phyloP scores from a whole-genome alignment of 2,329 filamentous ascomycete genomes.

The Aspergillus cejpii region DNA sequence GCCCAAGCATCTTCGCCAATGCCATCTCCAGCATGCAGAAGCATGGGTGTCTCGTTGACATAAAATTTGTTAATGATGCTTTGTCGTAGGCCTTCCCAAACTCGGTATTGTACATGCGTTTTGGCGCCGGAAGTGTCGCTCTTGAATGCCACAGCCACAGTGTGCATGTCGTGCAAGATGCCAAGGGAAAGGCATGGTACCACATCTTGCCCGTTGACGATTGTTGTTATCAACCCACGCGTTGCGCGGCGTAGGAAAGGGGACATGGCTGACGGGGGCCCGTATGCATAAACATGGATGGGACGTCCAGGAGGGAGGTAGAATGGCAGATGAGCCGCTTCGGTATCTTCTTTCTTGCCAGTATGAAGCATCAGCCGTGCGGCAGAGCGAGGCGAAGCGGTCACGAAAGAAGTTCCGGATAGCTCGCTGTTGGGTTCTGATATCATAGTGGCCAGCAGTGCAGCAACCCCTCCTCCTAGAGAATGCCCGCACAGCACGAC shows the following conservation, averaged over 20 bases:
- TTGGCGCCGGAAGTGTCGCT: conserved; percentile 62
- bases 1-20: conserved; percentile 63
- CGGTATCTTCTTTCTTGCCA: conserved; percentile 13
- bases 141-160: conserved; percentile 65
- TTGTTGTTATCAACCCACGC: conserved; percentile 65
- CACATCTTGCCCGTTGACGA: conserved; percentile 66
- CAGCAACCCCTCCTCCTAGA: conserved; percentile 62
- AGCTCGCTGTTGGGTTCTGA: conserved; percentile 52
- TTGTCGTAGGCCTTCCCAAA: conserved; percentile 60
- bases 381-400: conserved; percentile 40
- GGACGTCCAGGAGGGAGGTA: conserved; percentile 60
- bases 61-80: conserved; percentile 59
- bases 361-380: conserved; percentile 39
- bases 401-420: conserved; percentile 55
- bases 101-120: conserved; percentile 57
- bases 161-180: conserved; percentile 67
- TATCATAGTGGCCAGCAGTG: conserved; percentile 64
- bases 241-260: conserved; percentile 63
- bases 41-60: conserved; percentile 41
- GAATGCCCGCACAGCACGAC: conserved; percentile 65
- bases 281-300: conserved; percentile 74
- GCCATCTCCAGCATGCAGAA: conserved; percentile 42
- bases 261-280: conserved; percentile 66
- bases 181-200: conserved; percentile 69
- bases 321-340: conserved; percentile 26